These are phyloP conservation scores for Aspergillus ustus DNA, from an alignment of 2,329 filamentous ascomycete genomes.

Conservation along the genomic window DNA sequence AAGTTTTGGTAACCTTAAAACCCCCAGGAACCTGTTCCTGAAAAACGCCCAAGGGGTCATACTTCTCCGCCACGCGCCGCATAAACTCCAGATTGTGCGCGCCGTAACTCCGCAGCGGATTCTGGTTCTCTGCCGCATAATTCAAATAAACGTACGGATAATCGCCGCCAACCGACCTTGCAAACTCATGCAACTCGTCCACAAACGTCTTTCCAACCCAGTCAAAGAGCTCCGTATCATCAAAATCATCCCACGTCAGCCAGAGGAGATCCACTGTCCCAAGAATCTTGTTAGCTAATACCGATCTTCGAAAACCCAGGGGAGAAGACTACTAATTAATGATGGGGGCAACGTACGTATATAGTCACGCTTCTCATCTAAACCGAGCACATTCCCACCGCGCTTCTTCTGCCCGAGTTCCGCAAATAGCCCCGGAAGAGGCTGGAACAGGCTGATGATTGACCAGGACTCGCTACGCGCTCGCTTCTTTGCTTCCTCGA, in stretches of 20 bases:
- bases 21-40: constrained; percentile 1
- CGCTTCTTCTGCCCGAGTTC: not conserved
- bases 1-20: not conserved
- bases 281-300: too few species aligned
- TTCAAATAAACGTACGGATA: not conserved
- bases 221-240: not conserved
- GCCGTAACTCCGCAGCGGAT: not conserved
- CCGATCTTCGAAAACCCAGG: too few species aligned
- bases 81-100: not conserved
- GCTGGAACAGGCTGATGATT: constrained; percentile 6
- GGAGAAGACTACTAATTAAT: too few species aligned
- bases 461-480: not conserved
- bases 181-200: not conserved
- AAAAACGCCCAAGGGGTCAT: not conserved
- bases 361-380: not conserved
- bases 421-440: not conserved
- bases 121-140: not conserved
- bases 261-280: not conserved
- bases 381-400: constrained; percentile 2
- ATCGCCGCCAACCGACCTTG: not conserved
- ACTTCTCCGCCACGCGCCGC: not conserved
- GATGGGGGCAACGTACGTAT: not conserved
- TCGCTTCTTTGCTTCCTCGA: not conserved
- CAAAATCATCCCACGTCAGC: not conserved
- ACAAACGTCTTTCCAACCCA: not conserved